Evolutionary conservation across 78 protist genomes (phyloP).

Genomic region (Tieghemostelium lacteum): DNA sequence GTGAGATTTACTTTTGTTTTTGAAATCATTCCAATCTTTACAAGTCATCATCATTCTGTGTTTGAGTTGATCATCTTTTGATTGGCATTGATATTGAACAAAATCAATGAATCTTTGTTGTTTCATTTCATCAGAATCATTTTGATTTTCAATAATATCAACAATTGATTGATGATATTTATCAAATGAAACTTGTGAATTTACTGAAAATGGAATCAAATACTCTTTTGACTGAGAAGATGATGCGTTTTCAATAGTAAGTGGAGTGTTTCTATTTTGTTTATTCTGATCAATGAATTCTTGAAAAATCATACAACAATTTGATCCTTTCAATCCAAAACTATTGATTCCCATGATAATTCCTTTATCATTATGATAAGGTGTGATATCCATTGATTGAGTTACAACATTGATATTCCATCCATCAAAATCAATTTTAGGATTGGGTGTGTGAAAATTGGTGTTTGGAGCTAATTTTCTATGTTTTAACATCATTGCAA

Average conservation of each 20-base stretch:
- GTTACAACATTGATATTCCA: slow-evolving; percentile 18
- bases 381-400: background rate
- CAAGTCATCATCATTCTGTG: slow-evolving; percentile 6
- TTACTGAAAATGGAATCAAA: slow-evolving; percentile 34
- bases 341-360: slow-evolving; percentile 18
- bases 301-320: slow-evolving; percentile 26
- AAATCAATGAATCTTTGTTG: background rate
- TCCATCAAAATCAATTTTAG: background rate
- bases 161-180: slow-evolving; percentile 2
- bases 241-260: background rate
- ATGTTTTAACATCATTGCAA: slow-evolving; percentile 31
- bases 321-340: slow-evolving; percentile 43
- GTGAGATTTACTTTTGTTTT: background rate
- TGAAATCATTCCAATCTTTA: slow-evolving; percentile 20
- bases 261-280: too few species aligned
- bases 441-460: slow-evolving; percentile 9
- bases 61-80: background rate
- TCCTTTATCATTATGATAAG: background rate
- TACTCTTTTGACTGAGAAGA: background rate
- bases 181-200: slow-evolving; percentile 22
- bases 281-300: background rate
- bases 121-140: background rate
- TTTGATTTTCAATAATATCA: background rate
- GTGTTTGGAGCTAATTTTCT: slow-evolving; percentile 1
- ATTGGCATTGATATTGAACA: background rate